phyloP scores from a whole-genome alignment of 2,329 filamentous ascomycete genomes.

The Gaeumannomyces tritici region DNA sequence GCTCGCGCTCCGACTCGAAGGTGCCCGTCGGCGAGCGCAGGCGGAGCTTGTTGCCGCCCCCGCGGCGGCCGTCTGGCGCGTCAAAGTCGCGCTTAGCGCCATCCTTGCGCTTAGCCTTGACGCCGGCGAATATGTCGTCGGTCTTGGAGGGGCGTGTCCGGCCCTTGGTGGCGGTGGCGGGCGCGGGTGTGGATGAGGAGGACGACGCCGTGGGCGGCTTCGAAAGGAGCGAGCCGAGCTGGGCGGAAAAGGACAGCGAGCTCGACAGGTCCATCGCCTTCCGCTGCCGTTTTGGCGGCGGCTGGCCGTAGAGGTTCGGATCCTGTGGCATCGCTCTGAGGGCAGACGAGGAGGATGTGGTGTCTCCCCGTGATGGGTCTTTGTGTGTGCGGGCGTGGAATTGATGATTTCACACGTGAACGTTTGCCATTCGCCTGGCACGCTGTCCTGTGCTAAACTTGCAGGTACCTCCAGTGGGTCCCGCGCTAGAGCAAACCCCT shows the following conservation, averaged over 20 bases:
- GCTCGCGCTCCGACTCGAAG: slow-evolving; percentile 56
- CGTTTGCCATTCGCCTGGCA: not conserved
- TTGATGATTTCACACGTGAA: not conserved
- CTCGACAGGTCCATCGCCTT: slow-evolving; percentile 63
- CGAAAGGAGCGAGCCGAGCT: slow-evolving; percentile 73
- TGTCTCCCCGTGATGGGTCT: too few species aligned
- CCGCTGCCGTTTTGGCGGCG: slow-evolving; percentile 57
- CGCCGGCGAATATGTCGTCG: slow-evolving; percentile 60
- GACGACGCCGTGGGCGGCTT: slow-evolving; percentile 31
- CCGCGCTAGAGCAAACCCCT: too few species aligned
- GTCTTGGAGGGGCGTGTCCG: slow-evolving; percentile 43
- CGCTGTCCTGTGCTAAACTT: not conserved
- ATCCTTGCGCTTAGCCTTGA: slow-evolving; percentile 30
- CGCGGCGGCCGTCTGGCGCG: slow-evolving; percentile 11
- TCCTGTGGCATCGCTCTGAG: slow-evolving; percentile 48
- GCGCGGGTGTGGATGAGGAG: slow-evolving; percentile 26
- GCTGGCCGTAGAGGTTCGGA: slow-evolving; percentile 66
- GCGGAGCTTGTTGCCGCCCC: slow-evolving; percentile 21
- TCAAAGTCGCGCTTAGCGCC: slow-evolving; percentile 56
- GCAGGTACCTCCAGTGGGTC: not conserved
- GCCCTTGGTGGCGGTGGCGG: slow-evolving; percentile 24
- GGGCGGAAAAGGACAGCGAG: slow-evolving; percentile 77
- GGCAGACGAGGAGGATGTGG: not conserved
- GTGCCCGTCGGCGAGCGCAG: slow-evolving; percentile 44
- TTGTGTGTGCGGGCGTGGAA: not conserved